Evolutionary conservation across 768 basidiomycete genomes (phyloP).

Genomic region (Lactarius sp.): DNA sequence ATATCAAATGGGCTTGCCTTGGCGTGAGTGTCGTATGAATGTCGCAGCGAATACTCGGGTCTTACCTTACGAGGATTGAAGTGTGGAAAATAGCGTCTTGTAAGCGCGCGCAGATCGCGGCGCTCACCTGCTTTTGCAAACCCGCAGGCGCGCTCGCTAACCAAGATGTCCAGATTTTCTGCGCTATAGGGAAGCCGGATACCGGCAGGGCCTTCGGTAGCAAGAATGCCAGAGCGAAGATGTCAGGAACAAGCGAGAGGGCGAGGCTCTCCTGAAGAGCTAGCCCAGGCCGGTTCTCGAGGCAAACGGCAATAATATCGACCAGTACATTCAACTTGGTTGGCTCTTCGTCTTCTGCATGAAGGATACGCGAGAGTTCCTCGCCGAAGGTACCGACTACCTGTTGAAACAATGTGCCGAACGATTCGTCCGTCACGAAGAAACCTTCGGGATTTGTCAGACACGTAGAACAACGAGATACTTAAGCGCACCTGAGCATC

Average conservation of each 20-base stretch:
- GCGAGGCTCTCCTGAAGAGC: neutral
- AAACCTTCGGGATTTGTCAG: constrained; percentile 26
- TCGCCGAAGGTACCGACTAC: constrained; percentile 24
- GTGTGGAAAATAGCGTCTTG: constrained; percentile 40
- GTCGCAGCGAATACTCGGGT: neutral
- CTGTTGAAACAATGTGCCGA: constrained; percentile 30
- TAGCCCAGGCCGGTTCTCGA: constrained; percentile 1
- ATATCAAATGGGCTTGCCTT: constrained; percentile 30
- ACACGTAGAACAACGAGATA: neutral
- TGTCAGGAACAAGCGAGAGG: constrained; percentile 35
- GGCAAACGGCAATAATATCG: constrained; percentile 17
- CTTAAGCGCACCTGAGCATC: constrained; percentile 36
- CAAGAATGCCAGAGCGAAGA: constrained; percentile 48
- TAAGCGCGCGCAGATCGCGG: constrained; percentile 41
- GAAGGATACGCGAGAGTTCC: constrained; percentile 12
- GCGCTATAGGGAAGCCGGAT: constrained; percentile 24
- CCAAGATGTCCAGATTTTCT: constrained; percentile 34
- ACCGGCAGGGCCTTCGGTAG: constrained; percentile 35
- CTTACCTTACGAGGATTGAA: constrained; percentile 33
- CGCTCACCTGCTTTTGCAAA: constrained; percentile 29
- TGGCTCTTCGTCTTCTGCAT: constrained; percentile 12
- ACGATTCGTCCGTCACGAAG: constrained; percentile 33
- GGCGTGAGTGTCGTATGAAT: neutral
- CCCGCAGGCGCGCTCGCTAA: constrained; percentile 26
- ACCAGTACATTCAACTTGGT: constrained; percentile 6